Base-by-base conservation (phyloP, 176 grass and related monocot genomes). In the Oryza longistaminata region DNA sequence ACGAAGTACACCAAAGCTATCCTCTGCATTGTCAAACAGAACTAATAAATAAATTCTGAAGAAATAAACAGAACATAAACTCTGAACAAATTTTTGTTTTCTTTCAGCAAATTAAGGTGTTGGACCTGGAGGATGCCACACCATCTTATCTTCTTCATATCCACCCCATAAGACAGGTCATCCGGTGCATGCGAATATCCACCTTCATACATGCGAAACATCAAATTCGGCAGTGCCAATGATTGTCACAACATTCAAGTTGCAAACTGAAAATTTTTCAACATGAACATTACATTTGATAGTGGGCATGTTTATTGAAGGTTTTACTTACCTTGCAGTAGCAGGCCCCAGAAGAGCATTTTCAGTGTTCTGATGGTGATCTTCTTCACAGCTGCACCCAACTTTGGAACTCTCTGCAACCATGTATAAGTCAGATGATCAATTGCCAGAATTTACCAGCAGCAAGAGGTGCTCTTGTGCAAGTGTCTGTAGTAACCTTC, bases 111-210 rank as follows among this genome's bases (percentile, higher is more conserved):
- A 27, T 27, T 27, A 27, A 42, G 17, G 17, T 42, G 64, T 39
- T 31, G 40, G 49, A 97, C 95, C 92, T 97, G 95, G 71, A 97
- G 83, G 70, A 94, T 91, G 52, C 95, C 95, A 72, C 79, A 91
- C 92, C 90, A 94, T 84, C 95, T 85, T 66, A 97, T 97, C 73
- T 73, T 87, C 74, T 75, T 85, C 85, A 94, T 88, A 71, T 97
- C 90, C 25, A 97, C 90, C n/a, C 95, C 95, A 81, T 94, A 97
- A 71, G 81, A 74, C 25, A 97, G 85, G 46, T 91, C 81, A 76
- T 94, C 73, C 11, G 93, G 87, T 55, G 92, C 92, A 67, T 97
- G 95, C 4, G 93, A 94, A 79, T 92, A 97, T 50, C 95, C 95
- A 82, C 95, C 95, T 97, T 87, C 25, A 31, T 67, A 6, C 33